A percentile compares a stretch with the other conserved stretches of the same genome.
phyloP scores from a whole-genome alignment of 805 yeast genomes.

The Metschnikowia dekortorum region DNA sequence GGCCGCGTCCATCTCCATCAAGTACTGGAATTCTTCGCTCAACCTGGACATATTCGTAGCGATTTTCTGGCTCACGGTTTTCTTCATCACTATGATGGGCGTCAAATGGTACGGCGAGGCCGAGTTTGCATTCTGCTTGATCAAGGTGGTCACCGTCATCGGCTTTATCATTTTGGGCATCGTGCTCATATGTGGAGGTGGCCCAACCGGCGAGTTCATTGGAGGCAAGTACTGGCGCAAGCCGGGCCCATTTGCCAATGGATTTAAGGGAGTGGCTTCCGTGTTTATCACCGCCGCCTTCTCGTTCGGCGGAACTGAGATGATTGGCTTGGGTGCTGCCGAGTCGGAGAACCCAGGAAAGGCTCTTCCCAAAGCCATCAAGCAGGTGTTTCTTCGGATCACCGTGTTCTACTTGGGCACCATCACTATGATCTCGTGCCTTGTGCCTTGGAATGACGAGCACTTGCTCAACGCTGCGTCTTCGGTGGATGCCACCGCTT shows the following conservation, averaged over 20 bases:
- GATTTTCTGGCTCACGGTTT: conserved; percentile 49
- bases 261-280: conserved; percentile 60
- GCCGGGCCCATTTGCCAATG: conserved; percentile 56
- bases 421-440: conserved; percentile 36
- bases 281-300: conserved; percentile 60
- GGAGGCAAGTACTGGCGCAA: conserved; percentile 57
- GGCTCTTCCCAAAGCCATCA: conserved; percentile 59
- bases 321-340: conserved; percentile 62
- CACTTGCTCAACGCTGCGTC: conserved; percentile 36
- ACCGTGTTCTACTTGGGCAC: conserved; percentile 52
- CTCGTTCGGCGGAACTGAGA: conserved; percentile 65
- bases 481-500: conserved; percentile 53
- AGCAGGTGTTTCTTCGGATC: conserved; percentile 64
- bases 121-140: conserved; percentile 52
- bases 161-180: conserved; percentile 57
- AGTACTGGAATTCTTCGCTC: conserved; percentile 41
- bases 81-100: conserved; percentile 54
- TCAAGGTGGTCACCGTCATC: conserved; percentile 53
- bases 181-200: conserved; percentile 57
- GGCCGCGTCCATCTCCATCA: conserved; percentile 37
- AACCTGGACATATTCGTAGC: conserved; percentile 55
- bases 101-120: conserved; percentile 68
- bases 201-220: conserved; percentile 47
- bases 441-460: conserved; percentile 45
- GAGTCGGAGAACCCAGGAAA: conserved; percentile 60